Conservation (phyloP, 306 rosid species). For the Begonia loranthoides region DNA sequence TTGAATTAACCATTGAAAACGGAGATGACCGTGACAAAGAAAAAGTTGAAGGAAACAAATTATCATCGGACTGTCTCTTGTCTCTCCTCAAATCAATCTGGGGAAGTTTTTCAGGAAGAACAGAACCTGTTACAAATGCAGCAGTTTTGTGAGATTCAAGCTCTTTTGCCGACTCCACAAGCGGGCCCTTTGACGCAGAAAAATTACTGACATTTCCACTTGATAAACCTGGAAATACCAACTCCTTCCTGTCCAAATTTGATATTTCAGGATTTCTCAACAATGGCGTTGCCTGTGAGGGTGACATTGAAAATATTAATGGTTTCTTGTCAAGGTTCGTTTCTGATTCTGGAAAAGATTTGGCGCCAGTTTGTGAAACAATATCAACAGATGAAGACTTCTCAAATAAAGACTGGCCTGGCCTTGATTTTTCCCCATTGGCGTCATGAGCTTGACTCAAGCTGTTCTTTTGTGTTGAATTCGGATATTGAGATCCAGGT, state of each 20-base stretch:
- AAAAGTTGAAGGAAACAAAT: constrained; percentile 15
- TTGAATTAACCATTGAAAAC: constrained; percentile 1
- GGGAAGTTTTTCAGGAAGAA: constrained; percentile 10
- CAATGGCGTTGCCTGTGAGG: constrained; percentile 18
- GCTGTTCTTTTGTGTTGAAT: constrained; percentile 15
- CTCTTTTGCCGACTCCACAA: constrained; percentile 27
- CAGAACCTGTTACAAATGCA: constrained; percentile 16
- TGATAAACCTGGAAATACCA: constrained; percentile 15
- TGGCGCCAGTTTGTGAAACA: constrained; percentile 21
- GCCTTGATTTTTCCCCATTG: constrained; percentile 18
- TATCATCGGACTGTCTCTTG: constrained; percentile 27
- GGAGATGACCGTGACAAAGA: constrained; percentile 25
- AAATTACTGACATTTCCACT: constrained; percentile 18
- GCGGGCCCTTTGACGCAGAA: constrained; percentile 19
- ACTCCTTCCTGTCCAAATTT: constrained; percentile 19
- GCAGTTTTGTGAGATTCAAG: constrained; percentile 16
- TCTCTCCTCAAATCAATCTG: constrained; percentile 10
- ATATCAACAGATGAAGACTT: constrained; percentile 25
- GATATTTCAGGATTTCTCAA: constrained; percentile 28
- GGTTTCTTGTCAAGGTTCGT: constrained; percentile 18
- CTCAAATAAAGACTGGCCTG: constrained; percentile 5
- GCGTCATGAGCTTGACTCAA: constrained; percentile 15
- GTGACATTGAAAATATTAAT: constrained; percentile 14
- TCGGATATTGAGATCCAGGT: constrained; percentile 20
- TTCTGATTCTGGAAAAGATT: constrained; percentile 18